A percentile compares a stretch with the other conserved stretches of the same genome.
phyloP scores from a whole-genome alignment of 2,329 filamentous ascomycete species.

The Talaromyces sp. region DNA sequence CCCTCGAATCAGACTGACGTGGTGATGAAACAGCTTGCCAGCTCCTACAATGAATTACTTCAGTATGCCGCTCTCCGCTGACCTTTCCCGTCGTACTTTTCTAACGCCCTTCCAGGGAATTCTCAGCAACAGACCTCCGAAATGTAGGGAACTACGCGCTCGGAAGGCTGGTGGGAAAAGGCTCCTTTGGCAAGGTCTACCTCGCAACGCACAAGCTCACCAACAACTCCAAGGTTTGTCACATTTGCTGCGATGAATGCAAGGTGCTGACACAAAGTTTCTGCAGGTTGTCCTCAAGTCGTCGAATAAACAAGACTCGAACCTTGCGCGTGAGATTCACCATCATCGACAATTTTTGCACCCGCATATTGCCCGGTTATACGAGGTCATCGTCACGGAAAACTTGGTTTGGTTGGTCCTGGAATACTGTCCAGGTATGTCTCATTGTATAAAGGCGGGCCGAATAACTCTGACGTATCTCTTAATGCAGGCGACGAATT shows the following conservation, averaged over 20 bases:
- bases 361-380: slow-evolving; percentile 91
- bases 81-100: slow-evolving; percentile 5
- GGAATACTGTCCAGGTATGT: slow-evolving; percentile 85
- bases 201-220: slow-evolving; percentile 93
- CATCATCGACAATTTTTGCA: slow-evolving; percentile 97
- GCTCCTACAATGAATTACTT: slow-evolving; percentile 92
- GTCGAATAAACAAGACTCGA: slow-evolving; percentile 90
- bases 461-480: slow-evolving; percentile 12
- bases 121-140: slow-evolving; percentile 83
- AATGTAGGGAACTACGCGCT: slow-evolving; percentile 93
- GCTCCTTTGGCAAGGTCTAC: slow-evolving; percentile 98
- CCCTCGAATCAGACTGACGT: slow-evolving; percentile 14
- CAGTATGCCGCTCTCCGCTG: slow-evolving; percentile 57
- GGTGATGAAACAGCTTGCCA: slow-evolving; percentile 65
- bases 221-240: slow-evolving; percentile 84
- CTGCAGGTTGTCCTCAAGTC: slow-evolving; percentile 92
- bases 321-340: slow-evolving; percentile 94
- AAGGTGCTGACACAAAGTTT: not conserved
- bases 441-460: not conserved
- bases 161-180: slow-evolving; percentile 89
- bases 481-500: slow-evolving; percentile 75
- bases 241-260: not conserved
- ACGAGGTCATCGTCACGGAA: slow-evolving; percentile 98
- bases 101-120: slow-evolving; percentile 61
- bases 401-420: slow-evolving; percentile 90